Evolutionary conservation across 495 filamentous ascomycete species (phyloP), one percentile per base, ranked within the genome.

Genomic region (Hamigera avellanea): DNA sequence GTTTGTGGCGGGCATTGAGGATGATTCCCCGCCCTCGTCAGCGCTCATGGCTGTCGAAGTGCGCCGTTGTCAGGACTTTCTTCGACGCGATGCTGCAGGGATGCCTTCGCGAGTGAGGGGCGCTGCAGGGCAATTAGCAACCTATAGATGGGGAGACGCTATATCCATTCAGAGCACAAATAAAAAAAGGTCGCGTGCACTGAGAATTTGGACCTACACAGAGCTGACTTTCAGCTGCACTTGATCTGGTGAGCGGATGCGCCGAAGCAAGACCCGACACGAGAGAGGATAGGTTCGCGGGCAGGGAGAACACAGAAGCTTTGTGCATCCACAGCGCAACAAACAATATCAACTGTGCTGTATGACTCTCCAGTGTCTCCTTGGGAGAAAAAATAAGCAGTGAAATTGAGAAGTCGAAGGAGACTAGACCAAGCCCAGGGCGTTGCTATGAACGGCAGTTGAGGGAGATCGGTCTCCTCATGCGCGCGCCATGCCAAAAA

Each of bases 31-130:
- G 38, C 41, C 49, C 49, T 66, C 59, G 49, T 66, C 61, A 48
- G 61, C 58, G 52, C 61, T 63, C 64, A 68, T 68, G 40, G 41
- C 48, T 35, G 44, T 46, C 42, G 36, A 43, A 41, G 46, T 53
- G 46, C 35, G 33, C 25, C 27, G 21, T 41, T 41, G 37, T 34
- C 50, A 35, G 33, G 48, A 35, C 32, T 46, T 44, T 28, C 19
- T 39, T 49, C 36, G 45, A 54, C 52, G 50, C 57, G 53, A 45
- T 16, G 18, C 29, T 17, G 13, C 25, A 19, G 36, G 21, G 5
- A 23, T 9, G 21, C 21, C 21, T 23, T 23, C 4, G 9, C 9
- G 9, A 9, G 21, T 9, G 9, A 23, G 3, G 10, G 27, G 19
- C 10, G 18, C 45, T n/a, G 35, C 38, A 33, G 35, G 40, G 31